Percentiles rank a stretch among this genome's conserved stretches.
Conservation (phyloP, 257 asterid genomes). For the Ocimum tenuiflorum region DNA sequence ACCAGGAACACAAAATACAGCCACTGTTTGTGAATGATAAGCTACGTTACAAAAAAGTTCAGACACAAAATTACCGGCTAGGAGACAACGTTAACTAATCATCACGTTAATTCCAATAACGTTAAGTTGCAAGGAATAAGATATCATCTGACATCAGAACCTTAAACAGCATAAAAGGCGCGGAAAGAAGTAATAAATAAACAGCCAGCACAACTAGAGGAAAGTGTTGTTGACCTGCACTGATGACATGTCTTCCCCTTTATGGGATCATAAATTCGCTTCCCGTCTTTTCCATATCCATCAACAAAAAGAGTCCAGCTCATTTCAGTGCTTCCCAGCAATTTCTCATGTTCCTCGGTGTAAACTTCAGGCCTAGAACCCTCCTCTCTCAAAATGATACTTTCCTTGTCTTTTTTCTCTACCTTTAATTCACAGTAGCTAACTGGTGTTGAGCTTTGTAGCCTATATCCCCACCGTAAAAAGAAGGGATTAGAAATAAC, state of each 20-base stretch:
- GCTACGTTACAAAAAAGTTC: neutral
- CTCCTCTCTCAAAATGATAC: conserved; percentile 44
- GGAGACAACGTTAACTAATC: no score
- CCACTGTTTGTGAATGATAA: neutral
- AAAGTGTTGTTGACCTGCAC: conserved; percentile 56
- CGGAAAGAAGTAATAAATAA: neutral
- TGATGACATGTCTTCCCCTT: conserved; percentile 92
- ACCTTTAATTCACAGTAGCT: conserved; percentile 53
- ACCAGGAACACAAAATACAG: neutral
- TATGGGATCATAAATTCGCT: conserved; percentile 75
- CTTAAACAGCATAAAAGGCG: neutral
- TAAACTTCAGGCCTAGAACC: conserved; percentile 78
- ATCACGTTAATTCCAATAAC: no score
- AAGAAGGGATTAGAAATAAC: conserved; percentile 2
- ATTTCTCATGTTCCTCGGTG: conserved; percentile 74
- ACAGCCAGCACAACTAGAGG: neutral
- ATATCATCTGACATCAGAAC: neutral
- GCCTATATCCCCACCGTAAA: conserved; percentile 42
- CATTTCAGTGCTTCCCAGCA: conserved; percentile 77
- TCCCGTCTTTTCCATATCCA: conserved; percentile 79
- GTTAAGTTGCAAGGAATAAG: no score
- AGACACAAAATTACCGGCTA: no score
- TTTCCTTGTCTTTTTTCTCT: conserved; percentile 30
- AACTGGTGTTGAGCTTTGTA: conserved; percentile 67
- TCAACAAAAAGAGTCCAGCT: conserved; percentile 80